Evolutionary conservation across 176 grass and related monocot species (phyloP), one percentile per base, ranked within the genome.

Genomic region (Lolium perenne): DNA sequence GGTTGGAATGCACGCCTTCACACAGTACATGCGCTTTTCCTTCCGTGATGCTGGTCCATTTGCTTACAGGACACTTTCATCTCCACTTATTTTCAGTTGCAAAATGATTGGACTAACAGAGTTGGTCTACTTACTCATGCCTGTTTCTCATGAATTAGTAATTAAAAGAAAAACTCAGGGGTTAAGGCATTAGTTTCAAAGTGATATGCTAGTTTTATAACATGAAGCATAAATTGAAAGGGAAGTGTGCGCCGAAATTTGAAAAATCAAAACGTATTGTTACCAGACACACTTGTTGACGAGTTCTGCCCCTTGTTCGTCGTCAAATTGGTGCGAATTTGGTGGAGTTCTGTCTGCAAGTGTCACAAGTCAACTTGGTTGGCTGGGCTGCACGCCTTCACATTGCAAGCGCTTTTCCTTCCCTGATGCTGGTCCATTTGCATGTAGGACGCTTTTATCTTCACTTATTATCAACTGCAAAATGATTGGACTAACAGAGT

Each of bases 281-380:
- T 11, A 38, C 12, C 9, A 7, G 49, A 45, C 66, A 53, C 13
- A 29, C 50, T 41, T 43, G 66, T 17, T 6, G n/a, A 13, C 59
- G 14, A 83, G 43, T 45, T 22, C 40, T 20, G 9, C 43, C 9
- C 23, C 17, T 78, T 40, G 22, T 51, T 51, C 32, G 32, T 35
- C 32, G 32, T 3, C 32, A 35, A 35, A 35, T 35, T 35, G 32
- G 17, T 66, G 59, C 18, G 43, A 51, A 77, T 82, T 80, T 47
- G 65, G 23, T 40, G 14, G 69, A 70, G 1, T 1, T 38, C 26
- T 54, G 50, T 67, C 38, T 16, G 54, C 3, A 25, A n/a, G 11
- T 57, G 47, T 23, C 59, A 25, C 66, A 66, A 74, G 59, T 80
- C 73, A 74, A 55, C 83, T 70, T 18, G 29, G 2, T 87, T 66